Evolutionary conservation across 2,329 filamentous ascomycete species (phyloP).

Genomic region (Colletotrichum liaoningense): DNA sequence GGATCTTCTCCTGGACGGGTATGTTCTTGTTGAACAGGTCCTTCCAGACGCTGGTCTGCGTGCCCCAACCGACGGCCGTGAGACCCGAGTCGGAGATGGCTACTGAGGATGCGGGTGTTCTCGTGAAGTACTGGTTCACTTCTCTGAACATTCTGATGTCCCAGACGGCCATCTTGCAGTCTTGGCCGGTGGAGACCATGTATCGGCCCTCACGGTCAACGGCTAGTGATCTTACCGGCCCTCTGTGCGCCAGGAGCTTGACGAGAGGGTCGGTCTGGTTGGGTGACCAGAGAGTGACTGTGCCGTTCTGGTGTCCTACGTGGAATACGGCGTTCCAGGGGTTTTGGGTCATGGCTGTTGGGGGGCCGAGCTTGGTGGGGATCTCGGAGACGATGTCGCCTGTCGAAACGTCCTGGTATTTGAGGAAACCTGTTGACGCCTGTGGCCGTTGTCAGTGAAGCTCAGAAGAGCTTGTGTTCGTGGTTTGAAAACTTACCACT

Average conservation of each 20-base stretch:
- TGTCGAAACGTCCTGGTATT: constrained; percentile 96
- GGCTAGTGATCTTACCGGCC: constrained; percentile 86
- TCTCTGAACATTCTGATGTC: constrained; percentile 95
- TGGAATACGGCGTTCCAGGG: constrained; percentile 93
- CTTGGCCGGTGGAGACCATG: constrained; percentile 94
- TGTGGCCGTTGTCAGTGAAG: constrained; percentile 43
- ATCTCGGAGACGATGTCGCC: constrained; percentile 89
- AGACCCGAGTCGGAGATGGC: constrained; percentile 90
- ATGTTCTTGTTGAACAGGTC: constrained; percentile 83
- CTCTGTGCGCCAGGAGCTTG: constrained; percentile 89
- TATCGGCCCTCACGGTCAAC: constrained; percentile 92
- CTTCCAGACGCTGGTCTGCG: constrained; percentile 89
- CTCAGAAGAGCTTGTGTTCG: neutral
- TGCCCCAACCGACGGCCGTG: constrained; percentile 92
- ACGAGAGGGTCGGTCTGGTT: constrained; percentile 89
- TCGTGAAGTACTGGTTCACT: constrained; percentile 88
- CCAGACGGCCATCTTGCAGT: constrained; percentile 94
- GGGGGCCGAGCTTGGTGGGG: constrained; percentile 84
- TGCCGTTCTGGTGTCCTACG: constrained; percentile 93
- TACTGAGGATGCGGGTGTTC: constrained; percentile 83
- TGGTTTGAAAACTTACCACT: constrained; percentile 65
- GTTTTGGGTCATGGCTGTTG: constrained; percentile 88
- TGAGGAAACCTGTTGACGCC: constrained; percentile 85
- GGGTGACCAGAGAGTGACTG: constrained; percentile 95
- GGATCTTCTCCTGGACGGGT: constrained; percentile 80